phyloP scores from a whole-genome alignment of 331 rosid genomes.

The Cydonia oblonga region DNA sequence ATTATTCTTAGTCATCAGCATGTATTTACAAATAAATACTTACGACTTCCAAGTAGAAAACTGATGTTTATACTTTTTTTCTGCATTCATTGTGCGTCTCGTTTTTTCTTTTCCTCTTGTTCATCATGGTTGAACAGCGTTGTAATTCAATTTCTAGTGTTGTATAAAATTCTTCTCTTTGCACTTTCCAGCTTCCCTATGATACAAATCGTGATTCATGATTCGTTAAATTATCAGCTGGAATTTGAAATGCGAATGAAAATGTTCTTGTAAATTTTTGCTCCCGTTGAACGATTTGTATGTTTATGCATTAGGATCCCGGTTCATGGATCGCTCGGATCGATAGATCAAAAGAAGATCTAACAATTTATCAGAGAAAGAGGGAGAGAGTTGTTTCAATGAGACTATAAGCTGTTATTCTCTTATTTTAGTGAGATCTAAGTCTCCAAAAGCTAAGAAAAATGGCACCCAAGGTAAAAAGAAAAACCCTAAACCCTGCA shows the following conservation, averaged over 20 bases:
- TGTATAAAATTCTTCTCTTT: background rate
- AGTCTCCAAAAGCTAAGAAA: background rate
- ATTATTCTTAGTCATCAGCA: background rate
- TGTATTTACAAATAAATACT: background rate
- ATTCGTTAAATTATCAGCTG: too few species aligned
- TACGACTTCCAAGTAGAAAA: background rate
- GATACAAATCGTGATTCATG: too few species aligned
- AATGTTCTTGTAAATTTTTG: too few species aligned
- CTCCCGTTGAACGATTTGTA: too few species aligned
- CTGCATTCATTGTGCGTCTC: background rate
- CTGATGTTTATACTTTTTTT: background rate
- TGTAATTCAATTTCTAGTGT: background rate
- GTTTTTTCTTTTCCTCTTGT: background rate
- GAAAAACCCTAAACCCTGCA: background rate
- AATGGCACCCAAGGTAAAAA: background rate
- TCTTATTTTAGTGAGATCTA: background rate
- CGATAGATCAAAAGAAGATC: too few species aligned
- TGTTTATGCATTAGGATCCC: too few species aligned
- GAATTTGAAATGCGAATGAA: too few species aligned
- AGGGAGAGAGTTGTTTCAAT: background rate
- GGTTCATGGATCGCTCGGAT: too few species aligned
- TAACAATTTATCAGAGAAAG: too few species aligned
- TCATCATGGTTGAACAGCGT: background rate
- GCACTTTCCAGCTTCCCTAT: too few species aligned
- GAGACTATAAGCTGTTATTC: background rate